phyloP scores from a whole-genome alignment of 495 filamentous ascomycete genomes.

The Podospora australis region DNA sequence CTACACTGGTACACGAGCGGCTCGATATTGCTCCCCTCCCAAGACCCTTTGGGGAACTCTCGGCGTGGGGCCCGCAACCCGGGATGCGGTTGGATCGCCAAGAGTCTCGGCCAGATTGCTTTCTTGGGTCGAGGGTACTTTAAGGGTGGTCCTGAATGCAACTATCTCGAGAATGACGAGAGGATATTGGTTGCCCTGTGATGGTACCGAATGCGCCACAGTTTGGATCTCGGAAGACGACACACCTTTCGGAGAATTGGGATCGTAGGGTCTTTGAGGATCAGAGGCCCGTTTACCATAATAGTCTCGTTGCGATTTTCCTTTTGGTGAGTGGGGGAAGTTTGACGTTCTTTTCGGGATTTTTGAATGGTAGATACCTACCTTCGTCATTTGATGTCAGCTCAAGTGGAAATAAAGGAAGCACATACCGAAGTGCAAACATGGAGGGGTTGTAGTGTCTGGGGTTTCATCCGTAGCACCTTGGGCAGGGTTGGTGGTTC shows the following conservation, averaged over 20 bases:
- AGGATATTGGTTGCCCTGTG: neutral
- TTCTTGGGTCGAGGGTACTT: neutral
- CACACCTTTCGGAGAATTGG: conserved; percentile 4
- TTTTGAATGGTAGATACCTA: too few species aligned
- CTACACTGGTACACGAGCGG: too few species aligned
- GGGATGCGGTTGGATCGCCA: conserved; percentile 3
- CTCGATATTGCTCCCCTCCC: conserved; percentile 10
- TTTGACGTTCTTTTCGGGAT: too few species aligned
- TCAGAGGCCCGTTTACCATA: too few species aligned
- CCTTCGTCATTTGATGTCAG: neutral
- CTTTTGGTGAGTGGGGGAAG: too few species aligned
- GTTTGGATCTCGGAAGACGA: conserved; percentile 2
- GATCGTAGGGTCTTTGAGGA: too few species aligned
- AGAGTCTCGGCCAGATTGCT: conserved; percentile 4
- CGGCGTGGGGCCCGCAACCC: neutral
- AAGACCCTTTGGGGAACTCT: neutral
- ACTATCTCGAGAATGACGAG: neutral
- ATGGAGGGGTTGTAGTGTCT: too few species aligned
- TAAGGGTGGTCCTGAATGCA: neutral
- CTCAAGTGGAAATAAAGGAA: neutral
- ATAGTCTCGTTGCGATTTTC: too few species aligned
- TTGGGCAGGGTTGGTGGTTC: neutral
- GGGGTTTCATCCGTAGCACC: neutral
- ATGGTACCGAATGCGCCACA: neutral
- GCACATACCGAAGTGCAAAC: neutral